These are phyloP conservation scores for Cantharellus anzutake DNA, from an alignment of 768 basidiomycete genomes.

Conservation along the genomic window DNA sequence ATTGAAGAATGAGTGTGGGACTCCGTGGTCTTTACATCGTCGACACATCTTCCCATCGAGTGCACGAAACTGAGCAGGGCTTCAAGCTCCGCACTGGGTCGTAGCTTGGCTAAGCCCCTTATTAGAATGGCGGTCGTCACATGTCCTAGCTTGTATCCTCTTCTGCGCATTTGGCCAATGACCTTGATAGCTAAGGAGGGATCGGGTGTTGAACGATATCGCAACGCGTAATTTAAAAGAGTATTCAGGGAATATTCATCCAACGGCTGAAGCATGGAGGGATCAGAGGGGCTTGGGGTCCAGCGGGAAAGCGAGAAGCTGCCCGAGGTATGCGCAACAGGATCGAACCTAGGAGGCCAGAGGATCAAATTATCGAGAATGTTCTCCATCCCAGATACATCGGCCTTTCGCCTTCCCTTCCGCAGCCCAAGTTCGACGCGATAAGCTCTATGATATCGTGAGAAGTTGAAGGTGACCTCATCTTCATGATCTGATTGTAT, in stretches of 20 bases:
- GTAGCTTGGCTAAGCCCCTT: constrained; percentile 33
- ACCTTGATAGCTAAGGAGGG: constrained; percentile 25
- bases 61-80: constrained; percentile 15
- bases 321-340: too few species aligned
- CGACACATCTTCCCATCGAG: constrained; percentile 1
- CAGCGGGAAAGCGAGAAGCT: neutral
- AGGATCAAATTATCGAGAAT: neutral
- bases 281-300: neutral
- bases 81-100: constrained; percentile 24
- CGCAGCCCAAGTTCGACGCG: neutral
- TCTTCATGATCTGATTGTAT: neutral
- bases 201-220: constrained; percentile 31
- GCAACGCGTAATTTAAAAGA: constrained; percentile 47
- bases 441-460: too few species aligned
- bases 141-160: constrained; percentile 26
- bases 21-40: constrained; percentile 5
- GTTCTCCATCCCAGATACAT: neutral
- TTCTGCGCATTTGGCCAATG: constrained; percentile 33
- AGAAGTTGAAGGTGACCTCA: too few species aligned
- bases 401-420: neutral
- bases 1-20: neutral
- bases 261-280: neutral
- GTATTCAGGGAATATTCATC: constrained; percentile 29
- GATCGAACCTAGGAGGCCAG: too few species aligned
- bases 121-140: constrained; percentile 41